Conservation (phyloP, 108 stramenopile species). For the Asterionellopsis glacialis region DNA sequence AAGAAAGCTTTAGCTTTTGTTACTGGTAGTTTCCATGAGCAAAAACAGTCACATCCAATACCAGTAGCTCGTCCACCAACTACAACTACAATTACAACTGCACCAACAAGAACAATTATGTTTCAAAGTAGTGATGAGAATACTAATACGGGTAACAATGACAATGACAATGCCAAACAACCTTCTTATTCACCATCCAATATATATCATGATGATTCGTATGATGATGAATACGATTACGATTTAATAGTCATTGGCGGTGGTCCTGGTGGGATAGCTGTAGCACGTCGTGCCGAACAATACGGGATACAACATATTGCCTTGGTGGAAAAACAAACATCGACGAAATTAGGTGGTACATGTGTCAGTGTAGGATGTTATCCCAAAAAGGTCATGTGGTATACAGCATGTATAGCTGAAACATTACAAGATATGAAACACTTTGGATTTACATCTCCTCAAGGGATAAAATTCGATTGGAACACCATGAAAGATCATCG, state of each 20-base stretch:
- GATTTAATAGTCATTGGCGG: constrained; percentile 83
- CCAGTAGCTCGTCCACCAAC: too few species aligned
- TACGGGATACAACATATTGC: constrained; percentile 80
- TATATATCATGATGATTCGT: too few species aligned
- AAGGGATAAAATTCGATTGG: constrained; percentile 64
- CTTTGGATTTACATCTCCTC: constrained; percentile 30
- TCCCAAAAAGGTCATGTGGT: constrained; percentile 97
- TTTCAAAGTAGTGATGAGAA: too few species aligned
- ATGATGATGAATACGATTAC: constrained; percentile 39
- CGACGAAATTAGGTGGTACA: constrained; percentile 82
- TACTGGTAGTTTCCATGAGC: too few species aligned
- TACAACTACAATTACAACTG: too few species aligned
- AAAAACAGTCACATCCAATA: too few species aligned
- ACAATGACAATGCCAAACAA: too few species aligned
- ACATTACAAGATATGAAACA: constrained; percentile 63
- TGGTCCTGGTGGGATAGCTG: constrained; percentile 75
- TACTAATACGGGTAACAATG: too few species aligned
- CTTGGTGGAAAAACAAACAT: constrained; percentile 51
- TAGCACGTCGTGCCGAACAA: constrained; percentile 75
- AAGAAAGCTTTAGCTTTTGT: too few species aligned
- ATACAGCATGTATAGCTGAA: constrained; percentile 81
- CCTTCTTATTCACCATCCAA: too few species aligned
- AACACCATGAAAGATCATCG: constrained; percentile 65
- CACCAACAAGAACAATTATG: too few species aligned
- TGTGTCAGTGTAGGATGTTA: constrained; percentile 99